Percentiles rank a stretch among this genome's conserved stretches.
These are phyloP conservation scores for Sphagnum magellanicum DNA, from an alignment of 228 moss, liverwort and hornwort species.

Conservation along the genomic window DNA sequence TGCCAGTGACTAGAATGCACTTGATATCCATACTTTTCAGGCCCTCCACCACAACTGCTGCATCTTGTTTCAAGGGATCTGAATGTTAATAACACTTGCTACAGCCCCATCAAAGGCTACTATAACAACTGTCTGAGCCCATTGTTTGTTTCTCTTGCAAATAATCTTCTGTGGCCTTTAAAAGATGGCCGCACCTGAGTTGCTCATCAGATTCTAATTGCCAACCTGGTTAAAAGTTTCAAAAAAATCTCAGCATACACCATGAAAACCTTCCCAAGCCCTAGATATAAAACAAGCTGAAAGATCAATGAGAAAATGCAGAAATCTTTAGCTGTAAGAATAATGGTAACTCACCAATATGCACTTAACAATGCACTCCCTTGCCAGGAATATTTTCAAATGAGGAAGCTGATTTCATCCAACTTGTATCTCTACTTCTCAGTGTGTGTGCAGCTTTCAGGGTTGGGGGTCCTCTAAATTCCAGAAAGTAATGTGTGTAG, in stretches of 20 bases:
- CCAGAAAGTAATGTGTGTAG: constrained; percentile 76
- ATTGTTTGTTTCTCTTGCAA: constrained; percentile 56
- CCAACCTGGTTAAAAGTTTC: constrained; percentile 37
- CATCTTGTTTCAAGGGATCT: constrained; percentile 87
- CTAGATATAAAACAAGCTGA: too few species aligned
- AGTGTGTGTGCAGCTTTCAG: constrained; percentile 33
- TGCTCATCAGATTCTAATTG: constrained; percentile 69
- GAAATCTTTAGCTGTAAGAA: too few species aligned
- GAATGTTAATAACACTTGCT: constrained; percentile 68
- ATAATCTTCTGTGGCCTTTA: constrained; percentile 45
- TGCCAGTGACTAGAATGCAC: constrained; percentile 79
- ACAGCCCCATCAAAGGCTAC: constrained; percentile 59
- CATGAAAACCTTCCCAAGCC: too few species aligned
- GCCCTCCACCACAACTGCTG: constrained; percentile 65
- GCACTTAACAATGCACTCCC: constrained; percentile 60
- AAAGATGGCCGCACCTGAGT: constrained; percentile 31
- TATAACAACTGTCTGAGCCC: constrained; percentile 63
- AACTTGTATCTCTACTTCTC: constrained; percentile 60
- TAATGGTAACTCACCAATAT: constrained; percentile 32
- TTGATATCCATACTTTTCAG: constrained; percentile 84
- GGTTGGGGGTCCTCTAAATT: constrained; percentile 37
- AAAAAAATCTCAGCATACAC: too few species aligned
- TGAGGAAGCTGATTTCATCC: constrained; percentile 48
- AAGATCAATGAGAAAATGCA: too few species aligned
- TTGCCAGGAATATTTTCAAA: constrained; percentile 73